Evolutionary conservation across 306 rosid genomes (phyloP).

Genomic region (Prosopis cineraria): DNA sequence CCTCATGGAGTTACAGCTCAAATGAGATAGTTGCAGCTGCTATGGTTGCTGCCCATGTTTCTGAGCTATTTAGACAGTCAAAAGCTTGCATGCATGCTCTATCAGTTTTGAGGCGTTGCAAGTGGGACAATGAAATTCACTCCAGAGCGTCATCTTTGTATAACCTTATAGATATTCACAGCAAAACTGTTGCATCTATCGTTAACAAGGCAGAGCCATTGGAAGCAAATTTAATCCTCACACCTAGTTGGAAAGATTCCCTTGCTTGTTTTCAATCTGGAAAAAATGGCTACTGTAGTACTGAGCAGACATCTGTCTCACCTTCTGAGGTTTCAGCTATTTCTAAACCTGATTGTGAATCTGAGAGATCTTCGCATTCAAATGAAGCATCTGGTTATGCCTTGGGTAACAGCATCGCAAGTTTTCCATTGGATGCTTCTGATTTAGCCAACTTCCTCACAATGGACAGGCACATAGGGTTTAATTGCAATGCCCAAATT

Average conservation of each 20-base stretch:
- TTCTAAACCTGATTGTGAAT: constrained; percentile 44
- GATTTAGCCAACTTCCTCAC: constrained; percentile 97
- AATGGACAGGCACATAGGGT: constrained; percentile 88
- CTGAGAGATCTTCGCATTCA: constrained; percentile 47
- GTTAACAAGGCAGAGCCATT: constrained; percentile 93
- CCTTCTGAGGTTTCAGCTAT: constrained; percentile 42
- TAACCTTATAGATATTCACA: constrained; percentile 90
- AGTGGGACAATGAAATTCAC: constrained; percentile 90
- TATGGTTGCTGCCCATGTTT: constrained; percentile 99
- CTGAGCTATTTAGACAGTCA: constrained; percentile 90
- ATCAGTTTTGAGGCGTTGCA: constrained; percentile 87
- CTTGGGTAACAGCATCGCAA: constrained; percentile 63
- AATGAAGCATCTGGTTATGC: constrained; percentile 55
- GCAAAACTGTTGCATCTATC: constrained; percentile 92
- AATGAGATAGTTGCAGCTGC: constrained; percentile 99
- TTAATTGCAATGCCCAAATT: constrained; percentile 79
- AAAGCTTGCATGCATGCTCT: constrained; percentile 99
- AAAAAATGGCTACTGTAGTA: constrained; percentile 49
- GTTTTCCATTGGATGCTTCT: constrained; percentile 84
- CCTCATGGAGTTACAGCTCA: constrained; percentile 97
- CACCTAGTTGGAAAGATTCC: constrained; percentile 66
- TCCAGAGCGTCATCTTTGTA: constrained; percentile 92
- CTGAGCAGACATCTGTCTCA: constrained; percentile 53
- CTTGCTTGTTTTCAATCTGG: constrained; percentile 44
- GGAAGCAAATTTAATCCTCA: constrained; percentile 74